phyloP scores from a whole-genome alignment of 2,329 filamentous ascomycete genomes.

The Aspergillus sp. region DNA sequence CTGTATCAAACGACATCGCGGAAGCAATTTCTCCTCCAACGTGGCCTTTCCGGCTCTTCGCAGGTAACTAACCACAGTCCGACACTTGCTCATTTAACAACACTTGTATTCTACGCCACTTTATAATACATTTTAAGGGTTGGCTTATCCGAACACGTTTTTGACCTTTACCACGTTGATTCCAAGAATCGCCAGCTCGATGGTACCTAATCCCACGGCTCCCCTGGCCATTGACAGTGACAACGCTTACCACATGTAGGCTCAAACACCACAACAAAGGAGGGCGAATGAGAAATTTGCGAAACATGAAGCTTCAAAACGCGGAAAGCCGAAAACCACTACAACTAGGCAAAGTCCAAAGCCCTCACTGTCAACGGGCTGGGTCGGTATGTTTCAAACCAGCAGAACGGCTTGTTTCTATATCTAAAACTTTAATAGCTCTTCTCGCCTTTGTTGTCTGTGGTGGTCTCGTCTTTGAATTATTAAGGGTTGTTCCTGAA shows the following conservation, averaged over 20 bases:
- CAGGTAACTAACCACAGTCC: background rate
- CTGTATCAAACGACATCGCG: background rate
- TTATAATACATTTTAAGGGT: too few relatives aligned
- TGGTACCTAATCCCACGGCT: background rate
- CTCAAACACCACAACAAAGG: constrained; percentile 66
- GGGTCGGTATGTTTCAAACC: constrained; percentile 56
- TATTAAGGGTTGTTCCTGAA: constrained; percentile 47
- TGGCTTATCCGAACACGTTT: too few relatives aligned
- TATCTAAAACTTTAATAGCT: constrained; percentile 42
- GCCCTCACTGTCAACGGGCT: constrained; percentile 55
- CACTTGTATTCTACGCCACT: too few relatives aligned
- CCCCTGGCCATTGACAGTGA: background rate
- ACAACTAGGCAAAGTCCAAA: constrained; percentile 53
- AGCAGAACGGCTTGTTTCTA: background rate
- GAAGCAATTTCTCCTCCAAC: background rate
- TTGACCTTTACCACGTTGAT: too few relatives aligned
- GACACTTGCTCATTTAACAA: background rate
- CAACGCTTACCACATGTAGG: constrained; percentile 36
- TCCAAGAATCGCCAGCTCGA: background rate
- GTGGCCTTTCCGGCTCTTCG: constrained; percentile 1
- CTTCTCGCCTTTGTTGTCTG: constrained; percentile 63
- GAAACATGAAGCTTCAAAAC: constrained; percentile 58
- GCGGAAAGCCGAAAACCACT: constrained; percentile 53
- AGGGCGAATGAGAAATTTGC: constrained; percentile 63
- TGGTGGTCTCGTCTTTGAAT: constrained; percentile 60